Evolutionary conservation across 2,329 filamentous ascomycete genomes (phyloP).

Genomic region (Coniochaeta hoffmannii): DNA sequence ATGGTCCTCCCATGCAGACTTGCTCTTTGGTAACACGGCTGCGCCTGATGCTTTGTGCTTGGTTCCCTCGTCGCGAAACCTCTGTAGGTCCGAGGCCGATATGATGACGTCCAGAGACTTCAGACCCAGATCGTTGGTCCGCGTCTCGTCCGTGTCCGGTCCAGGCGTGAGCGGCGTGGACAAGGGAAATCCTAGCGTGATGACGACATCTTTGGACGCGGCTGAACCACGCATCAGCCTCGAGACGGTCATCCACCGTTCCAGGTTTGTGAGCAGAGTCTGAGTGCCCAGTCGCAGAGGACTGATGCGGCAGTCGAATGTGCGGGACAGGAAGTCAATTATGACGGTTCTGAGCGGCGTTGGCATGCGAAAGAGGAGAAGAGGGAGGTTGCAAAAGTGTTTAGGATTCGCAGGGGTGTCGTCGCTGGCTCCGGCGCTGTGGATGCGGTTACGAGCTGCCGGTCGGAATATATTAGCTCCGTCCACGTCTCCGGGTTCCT

Average conservation of each 20-base stretch:
- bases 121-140: constrained; percentile 21
- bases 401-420: constrained; percentile 6
- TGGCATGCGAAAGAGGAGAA: constrained; percentile 50
- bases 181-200: constrained; percentile 41
- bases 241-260: not conserved
- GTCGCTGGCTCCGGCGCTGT: too few species aligned
- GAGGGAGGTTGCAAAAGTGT: constrained; percentile 39
- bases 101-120: constrained; percentile 45
- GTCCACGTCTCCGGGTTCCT: not conserved
- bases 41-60: not conserved
- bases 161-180: not conserved
- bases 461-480: not conserved
- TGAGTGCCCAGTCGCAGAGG: constrained; percentile 41
- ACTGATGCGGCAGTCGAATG: constrained; percentile 50
- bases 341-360: constrained; percentile 40
- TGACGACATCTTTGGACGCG: constrained; percentile 35
- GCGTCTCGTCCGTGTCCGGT: not conserved
- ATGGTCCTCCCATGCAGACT: constrained; percentile 22
- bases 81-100: constrained; percentile 36
- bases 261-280: constrained; percentile 30
- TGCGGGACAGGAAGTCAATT: constrained; percentile 41
- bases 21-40: constrained; percentile 5
- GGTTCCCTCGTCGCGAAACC: constrained; percentile 35
- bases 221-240: not conserved
- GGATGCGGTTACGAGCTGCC: not conserved